phyloP scores from a whole-genome alignment of 1,284 basidiomycete species.

The Peniophora sp. region DNA sequence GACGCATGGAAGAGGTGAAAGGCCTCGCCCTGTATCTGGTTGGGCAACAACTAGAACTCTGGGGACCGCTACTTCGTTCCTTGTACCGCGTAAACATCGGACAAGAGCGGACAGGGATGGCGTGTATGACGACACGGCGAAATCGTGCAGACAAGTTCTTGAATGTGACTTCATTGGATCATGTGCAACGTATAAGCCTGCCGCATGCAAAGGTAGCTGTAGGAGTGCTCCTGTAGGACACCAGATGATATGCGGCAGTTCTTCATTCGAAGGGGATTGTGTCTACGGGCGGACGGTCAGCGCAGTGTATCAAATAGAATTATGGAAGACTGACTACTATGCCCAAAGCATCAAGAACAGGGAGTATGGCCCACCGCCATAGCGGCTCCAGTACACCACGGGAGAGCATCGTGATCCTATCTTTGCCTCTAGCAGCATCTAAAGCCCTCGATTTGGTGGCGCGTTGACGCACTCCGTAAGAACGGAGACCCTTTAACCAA shows the following conservation, averaged over 20 bases:
- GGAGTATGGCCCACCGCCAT: neutral
- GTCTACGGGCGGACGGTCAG: neutral
- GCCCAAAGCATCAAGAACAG: neutral
- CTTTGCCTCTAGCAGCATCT: neutral
- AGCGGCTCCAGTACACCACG: neutral
- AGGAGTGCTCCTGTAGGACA: conserved; percentile 15
- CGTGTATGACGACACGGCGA: conserved; percentile 16
- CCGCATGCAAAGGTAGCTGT: conserved; percentile 17
- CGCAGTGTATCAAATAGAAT: neutral
- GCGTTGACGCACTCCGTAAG: too few species aligned
- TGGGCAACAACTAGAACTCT: neutral
- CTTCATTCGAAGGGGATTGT: neutral
- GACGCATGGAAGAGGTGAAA: neutral
- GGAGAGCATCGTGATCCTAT: neutral
- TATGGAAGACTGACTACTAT: neutral
- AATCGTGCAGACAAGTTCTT: conserved; percentile 4
- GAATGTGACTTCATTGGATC: neutral
- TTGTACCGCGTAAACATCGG: neutral
- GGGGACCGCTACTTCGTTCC: too few species aligned
- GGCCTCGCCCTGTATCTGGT: neutral
- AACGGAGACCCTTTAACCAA: too few species aligned
- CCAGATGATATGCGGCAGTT: conserved; percentile 13
- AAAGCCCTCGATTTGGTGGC: neutral
- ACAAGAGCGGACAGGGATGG: conserved; percentile 9
- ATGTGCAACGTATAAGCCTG: conserved; percentile 9